These are phyloP conservation scores for Vickermania ingenoplastis DNA, from an alignment of 208 protist genomes.

Conservation along the genomic window DNA sequence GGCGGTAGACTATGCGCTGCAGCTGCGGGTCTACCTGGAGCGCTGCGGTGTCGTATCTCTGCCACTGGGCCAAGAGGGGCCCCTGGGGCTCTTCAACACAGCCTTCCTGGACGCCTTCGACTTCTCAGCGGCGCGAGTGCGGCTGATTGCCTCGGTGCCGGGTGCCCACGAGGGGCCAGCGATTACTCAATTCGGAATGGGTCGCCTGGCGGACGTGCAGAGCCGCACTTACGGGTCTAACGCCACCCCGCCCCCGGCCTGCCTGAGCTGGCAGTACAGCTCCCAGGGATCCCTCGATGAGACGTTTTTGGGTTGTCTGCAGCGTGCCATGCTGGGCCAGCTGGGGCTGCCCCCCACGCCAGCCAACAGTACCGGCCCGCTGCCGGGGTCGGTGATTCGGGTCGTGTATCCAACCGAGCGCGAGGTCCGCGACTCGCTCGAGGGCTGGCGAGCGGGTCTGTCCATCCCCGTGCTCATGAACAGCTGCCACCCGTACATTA, in stretches of 20 bases:
- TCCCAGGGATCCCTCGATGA: constrained; percentile 58
- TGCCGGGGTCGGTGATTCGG: constrained; percentile 50
- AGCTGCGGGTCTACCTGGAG: constrained; percentile 28
- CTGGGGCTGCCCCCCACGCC: constrained; percentile 70
- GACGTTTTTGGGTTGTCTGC: constrained; percentile 33
- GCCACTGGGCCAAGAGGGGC: neutral
- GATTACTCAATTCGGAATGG: constrained; percentile 18
- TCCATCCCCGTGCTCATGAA: constrained; percentile 50
- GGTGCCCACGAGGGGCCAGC: constrained; percentile 25
- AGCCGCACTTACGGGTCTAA: neutral
- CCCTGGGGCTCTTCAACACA: constrained; percentile 18
- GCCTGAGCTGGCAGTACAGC: constrained; percentile 78
- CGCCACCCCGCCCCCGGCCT: neutral
- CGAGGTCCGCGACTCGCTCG: constrained; percentile 57
- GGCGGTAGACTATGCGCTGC: constrained; percentile 24
- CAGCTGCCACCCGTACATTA: constrained; percentile 54
- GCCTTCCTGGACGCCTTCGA: constrained; percentile 46
- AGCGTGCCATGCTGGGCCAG: constrained; percentile 38
- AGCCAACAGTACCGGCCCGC: constrained; percentile 37
- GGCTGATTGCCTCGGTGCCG: constrained; percentile 57
- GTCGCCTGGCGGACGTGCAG: constrained; percentile 15
- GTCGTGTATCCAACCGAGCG: constrained; percentile 75
- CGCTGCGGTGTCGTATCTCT: constrained; percentile 10
- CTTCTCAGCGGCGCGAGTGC: constrained; percentile 40
- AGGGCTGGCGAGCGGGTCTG: constrained; percentile 68